Conservation (phyloP, 139 green algal genomes). For the Haematococcus lacustris region DNA sequence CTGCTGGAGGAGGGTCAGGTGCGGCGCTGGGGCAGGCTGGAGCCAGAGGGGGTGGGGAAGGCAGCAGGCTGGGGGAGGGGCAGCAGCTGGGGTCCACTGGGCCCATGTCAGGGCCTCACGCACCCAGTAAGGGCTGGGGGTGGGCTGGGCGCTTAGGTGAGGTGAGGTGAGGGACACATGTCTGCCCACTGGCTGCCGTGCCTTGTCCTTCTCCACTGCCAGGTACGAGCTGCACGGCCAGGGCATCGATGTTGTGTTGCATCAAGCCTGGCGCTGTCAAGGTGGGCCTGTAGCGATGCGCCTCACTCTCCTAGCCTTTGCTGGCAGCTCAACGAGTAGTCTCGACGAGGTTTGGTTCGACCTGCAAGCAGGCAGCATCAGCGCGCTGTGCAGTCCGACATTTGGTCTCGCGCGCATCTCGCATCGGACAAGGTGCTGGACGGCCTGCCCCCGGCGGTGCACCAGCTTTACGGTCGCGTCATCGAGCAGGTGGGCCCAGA, state of each 20-base stretch:
- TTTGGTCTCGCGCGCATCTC: not conserved
- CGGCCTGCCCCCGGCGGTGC: not conserved
- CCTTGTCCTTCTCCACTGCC: not conserved
- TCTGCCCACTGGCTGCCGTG: not conserved
- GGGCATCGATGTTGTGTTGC: constrained; percentile 9
- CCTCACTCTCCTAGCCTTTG: too few relatives aligned
- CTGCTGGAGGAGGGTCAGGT: too few relatives aligned
- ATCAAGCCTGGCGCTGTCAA: constrained; percentile 14
- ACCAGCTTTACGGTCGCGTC: constrained; percentile 4
- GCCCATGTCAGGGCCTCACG: not conserved
- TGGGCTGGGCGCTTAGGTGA: not conserved
- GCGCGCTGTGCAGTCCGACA: too few relatives aligned
- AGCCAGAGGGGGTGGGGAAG: not conserved
- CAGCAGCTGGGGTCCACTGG: not conserved
- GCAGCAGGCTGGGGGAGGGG: not conserved
- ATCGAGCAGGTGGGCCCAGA: not conserved
- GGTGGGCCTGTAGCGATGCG: too few relatives aligned
- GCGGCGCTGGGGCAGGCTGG: not conserved
- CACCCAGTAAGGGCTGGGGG: not conserved
- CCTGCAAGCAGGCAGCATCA: too few relatives aligned
- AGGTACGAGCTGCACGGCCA: constrained; percentile 6
- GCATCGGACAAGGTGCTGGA: not conserved
- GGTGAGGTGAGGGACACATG: not conserved
- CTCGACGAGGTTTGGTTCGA: too few relatives aligned
- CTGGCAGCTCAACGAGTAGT: too few relatives aligned